Conservation (phyloP, 2,329 filamentous ascomycete genomes). For the Colletotrichum lentis region DNA sequence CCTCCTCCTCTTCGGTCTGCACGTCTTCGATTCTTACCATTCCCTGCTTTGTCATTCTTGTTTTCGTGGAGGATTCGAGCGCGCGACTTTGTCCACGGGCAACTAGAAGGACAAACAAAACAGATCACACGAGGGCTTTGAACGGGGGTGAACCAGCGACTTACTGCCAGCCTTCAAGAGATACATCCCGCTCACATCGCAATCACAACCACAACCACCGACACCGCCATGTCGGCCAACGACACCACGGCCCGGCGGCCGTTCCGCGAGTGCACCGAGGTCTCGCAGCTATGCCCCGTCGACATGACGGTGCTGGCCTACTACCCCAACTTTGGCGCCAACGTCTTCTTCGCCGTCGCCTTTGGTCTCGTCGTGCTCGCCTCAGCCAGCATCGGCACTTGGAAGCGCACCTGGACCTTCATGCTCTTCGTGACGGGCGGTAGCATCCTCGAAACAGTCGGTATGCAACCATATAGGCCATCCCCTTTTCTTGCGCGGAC, state of each 20-base stretch:
- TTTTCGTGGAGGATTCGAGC: not conserved
- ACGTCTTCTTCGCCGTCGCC: constrained; percentile 61
- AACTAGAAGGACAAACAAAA: not conserved
- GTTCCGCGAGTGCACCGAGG: constrained; percentile 47
- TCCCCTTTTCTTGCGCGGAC: not conserved
- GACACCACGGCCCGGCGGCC: constrained; percentile 22
- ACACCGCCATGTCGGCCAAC: constrained; percentile 32
- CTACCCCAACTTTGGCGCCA: constrained; percentile 63
- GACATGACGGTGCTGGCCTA: constrained; percentile 63
- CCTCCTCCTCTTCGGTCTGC: not conserved
- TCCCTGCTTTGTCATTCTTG: not conserved
- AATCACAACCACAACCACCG: no score
- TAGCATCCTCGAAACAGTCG: constrained; percentile 60
- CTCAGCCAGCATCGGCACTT: constrained; percentile 54
- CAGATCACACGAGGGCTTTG: not conserved
- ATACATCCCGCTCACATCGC: no score
- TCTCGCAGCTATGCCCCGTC: constrained; percentile 59
- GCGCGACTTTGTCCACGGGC: not conserved
- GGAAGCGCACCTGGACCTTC: constrained; percentile 65
- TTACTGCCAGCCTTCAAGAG: not conserved
- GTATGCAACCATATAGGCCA: constrained; percentile 44
- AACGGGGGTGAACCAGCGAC: not conserved
- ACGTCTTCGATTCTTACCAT: constrained; percentile 4
- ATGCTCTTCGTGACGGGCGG: constrained; percentile 59
- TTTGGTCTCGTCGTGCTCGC: constrained; percentile 57